Percentiles rank a stretch among this genome's conserved stretches.
Evolutionary conservation across 116 monocot genomes (phyloP).

Genomic region (Papilionanthe hybrid): DNA sequence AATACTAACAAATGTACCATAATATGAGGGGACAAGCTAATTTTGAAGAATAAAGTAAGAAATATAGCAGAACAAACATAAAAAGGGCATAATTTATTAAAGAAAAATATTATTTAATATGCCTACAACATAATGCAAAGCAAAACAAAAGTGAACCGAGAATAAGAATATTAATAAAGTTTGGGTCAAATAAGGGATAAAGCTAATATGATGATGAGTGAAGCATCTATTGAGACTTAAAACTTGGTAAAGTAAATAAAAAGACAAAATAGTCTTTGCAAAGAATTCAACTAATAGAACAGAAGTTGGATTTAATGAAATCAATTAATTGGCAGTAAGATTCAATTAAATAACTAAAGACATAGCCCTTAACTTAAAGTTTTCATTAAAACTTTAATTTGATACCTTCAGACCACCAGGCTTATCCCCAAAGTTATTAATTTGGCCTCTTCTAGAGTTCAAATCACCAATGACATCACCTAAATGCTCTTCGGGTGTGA

Average conservation of each 20-base stretch:
- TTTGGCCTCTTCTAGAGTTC: conserved; percentile 90
- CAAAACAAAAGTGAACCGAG: no score
- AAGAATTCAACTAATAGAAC: neutral
- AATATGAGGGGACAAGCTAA: no score
- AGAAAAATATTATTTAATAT: no score
- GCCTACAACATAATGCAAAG: no score
- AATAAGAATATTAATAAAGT: no score
- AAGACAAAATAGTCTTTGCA: neutral
- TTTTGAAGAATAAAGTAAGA: no score
- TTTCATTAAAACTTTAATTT: neutral
- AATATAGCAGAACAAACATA: no score
- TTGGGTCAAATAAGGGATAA: no score
- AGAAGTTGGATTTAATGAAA: neutral
- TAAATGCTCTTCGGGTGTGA: conserved; percentile 95
- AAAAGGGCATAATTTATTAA: no score
- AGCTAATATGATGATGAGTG: neutral
- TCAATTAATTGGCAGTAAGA: neutral
- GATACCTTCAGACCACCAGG: conserved; percentile 94
- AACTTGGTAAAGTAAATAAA: neutral
- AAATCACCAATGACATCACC: conserved; percentile 99
- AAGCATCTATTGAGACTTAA: neutral
- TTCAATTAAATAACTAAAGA: neutral
- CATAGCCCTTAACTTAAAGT: neutral
- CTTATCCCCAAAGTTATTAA: conserved; percentile 86
- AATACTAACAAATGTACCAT: no score